Base-by-base conservation (phyloP, 1,139 yeast species). In the Candida albicans region DNA sequence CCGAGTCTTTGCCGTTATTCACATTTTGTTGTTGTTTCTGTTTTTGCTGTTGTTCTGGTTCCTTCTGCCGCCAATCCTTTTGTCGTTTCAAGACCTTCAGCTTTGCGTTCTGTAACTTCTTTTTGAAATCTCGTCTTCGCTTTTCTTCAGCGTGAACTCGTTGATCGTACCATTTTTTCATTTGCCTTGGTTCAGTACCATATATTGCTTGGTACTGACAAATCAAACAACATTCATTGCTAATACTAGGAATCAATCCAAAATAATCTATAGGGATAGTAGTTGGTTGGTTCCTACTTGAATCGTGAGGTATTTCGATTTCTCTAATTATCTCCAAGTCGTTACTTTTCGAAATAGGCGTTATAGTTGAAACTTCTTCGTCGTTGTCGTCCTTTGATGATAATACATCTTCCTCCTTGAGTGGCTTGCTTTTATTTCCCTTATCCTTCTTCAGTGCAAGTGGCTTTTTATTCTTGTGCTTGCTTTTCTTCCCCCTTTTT, bases 171-270 rank as follows among this genome's bases (percentile, higher is more conserved):
- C 58, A 57, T 45, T 58, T 62, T 34, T 61, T 54, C 55, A 65
- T 53, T 47, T 63, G 65, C 22, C 34, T 34, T 2, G 50, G 47
- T 39, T 47, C 42, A 4, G 28, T 35, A 1, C 50, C 50, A 40
- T 29, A 47, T 15, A 81, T 75, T 44, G 72, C 68, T 54, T 79
- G 81, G 55, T 79, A 82, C 54, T 82, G 84, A 59, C 88, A 82
- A 46, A 81, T 72, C 48, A 79, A 68, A 55, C 88, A 82, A 45
- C 68, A 59, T 39, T 44, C 44, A 38, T 46, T 45, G 22, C 45
- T 18, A 18, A 18, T 18, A 18, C 22, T 47, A 5, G 53, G 51
- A 10, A 48, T 49, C 28, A 43, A 49, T 26, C 53, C 52, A 39
- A 37, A 43, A 37, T 39, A 50, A 35, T 49, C 30, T 12, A 34